Base-by-base conservation (phyloP, 805 yeast genomes). In the Starmerella apicola region DNA sequence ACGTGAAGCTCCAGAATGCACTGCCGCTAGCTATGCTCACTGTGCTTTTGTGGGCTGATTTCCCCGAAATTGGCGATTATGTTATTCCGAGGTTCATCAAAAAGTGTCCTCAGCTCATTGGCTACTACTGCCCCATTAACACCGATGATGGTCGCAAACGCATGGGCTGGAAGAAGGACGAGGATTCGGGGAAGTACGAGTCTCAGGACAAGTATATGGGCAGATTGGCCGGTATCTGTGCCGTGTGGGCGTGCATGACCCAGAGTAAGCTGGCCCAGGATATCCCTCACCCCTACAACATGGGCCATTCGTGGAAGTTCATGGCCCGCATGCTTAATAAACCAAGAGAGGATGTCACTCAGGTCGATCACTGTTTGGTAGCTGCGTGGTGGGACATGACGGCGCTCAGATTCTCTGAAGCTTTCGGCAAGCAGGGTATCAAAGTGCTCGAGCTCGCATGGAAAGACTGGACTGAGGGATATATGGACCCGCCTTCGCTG, bases 361-460 rank as follows among this genome's bases (percentile, higher is more conserved):
- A 82, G 48, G 70, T 79, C 1, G 94, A 86, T 56, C 86, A 68
- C 54, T 66, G 75, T 0, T 71, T 79, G 2, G 68, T 76, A 3
- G 78, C 83, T 2, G 72, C 80, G 25, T 86, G 96, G 96, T 84
- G 96, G 94, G 97, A 91, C 49, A 74, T 85, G 4, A 67, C 79
- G 36, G 86, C 81, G 0, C 45, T 50, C 7, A 66, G 74, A 31
- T 72, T 88, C 41, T 38, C 67, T 6, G 53, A 54, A 8, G 68
- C 66, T 1, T 88, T 76, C 57, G 85, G 86, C 0, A 58, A 47
- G 4, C 97, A 88, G 61, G 91, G 74, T 3, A 40, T 33, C 4
- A 91, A 91, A 56, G 39, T 84, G 22, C 50, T 85, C 42, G 50
- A 46, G 6, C 47, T 71, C 9, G 54, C 74, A 5, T 66, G 70